Conservation (phyloP, 1,284 basidiomycete species). For the Ustilago bromivora region DNA sequence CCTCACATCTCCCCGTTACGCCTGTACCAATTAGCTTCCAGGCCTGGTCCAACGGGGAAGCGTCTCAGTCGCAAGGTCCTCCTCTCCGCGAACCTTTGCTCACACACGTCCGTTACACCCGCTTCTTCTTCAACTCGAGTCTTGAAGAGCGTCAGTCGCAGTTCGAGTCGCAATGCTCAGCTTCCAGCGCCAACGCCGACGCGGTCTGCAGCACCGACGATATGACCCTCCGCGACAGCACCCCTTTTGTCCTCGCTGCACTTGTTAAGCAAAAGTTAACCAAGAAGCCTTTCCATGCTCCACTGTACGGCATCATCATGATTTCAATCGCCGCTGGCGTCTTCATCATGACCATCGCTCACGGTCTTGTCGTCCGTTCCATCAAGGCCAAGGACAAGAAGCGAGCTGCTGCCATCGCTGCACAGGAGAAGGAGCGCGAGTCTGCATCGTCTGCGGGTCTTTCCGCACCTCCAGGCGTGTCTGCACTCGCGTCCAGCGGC, state of each 20-base stretch:
- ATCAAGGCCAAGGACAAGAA: constrained; percentile 53
- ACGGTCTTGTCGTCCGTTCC: constrained; percentile 49
- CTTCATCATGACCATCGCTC: constrained; percentile 55
- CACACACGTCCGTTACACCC: constrained; percentile 55
- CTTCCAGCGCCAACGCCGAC: constrained; percentile 25
- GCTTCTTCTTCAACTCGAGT: constrained; percentile 67
- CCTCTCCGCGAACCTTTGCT: constrained; percentile 40
- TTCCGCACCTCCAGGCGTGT: constrained; percentile 11
- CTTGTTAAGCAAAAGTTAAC: constrained; percentile 24
- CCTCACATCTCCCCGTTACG: constrained; percentile 44
- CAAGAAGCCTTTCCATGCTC: constrained; percentile 26
- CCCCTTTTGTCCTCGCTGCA: constrained; percentile 46
- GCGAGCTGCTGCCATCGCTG: constrained; percentile 36
- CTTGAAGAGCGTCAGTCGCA: constrained; percentile 45
- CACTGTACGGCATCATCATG: constrained; percentile 46
- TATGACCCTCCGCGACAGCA: constrained; percentile 53
- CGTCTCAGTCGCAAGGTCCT: constrained; percentile 53
- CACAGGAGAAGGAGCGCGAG: constrained; percentile 27
- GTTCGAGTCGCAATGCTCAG: constrained; percentile 52
- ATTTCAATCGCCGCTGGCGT: constrained; percentile 47
- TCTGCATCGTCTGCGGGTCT: constrained; percentile 1
- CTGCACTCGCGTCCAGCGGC: constrained; percentile 10
- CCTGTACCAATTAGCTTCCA: constrained; percentile 55
- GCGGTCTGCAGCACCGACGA: constrained; percentile 61
- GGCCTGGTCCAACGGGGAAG: constrained; percentile 59